phyloP scores from a whole-genome alignment of 73 alveolate genomes.

The Tetrahymena borealis region DNA sequence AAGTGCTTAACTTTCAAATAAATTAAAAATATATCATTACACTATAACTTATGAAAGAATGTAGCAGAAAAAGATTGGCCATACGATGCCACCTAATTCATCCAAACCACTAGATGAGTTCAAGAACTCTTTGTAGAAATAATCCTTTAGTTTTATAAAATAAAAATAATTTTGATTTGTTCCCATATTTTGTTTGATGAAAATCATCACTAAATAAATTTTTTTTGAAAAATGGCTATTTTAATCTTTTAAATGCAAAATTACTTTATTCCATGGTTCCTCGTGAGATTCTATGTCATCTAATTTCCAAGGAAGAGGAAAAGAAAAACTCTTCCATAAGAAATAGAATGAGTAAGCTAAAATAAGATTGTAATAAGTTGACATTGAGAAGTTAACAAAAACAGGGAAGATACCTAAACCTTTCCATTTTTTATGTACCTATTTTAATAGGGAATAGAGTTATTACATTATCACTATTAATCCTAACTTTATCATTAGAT shows the following conservation, averaged over 20 bases:
- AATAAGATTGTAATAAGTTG: conserved; percentile 8
- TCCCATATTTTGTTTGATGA: not conserved
- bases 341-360: conserved; percentile 51
- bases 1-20: not conserved
- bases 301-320: conserved; percentile 53
- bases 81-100: conserved; percentile 21
- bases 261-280: conserved; percentile 1
- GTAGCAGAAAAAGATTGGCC: conserved; percentile 22
- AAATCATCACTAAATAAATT: not conserved
- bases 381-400: not conserved
- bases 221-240: not conserved
- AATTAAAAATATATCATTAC: not conserved
- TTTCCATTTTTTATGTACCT: not conserved
- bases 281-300: not conserved
- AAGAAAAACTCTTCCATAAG: conserved; percentile 38
- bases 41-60: not conserved
- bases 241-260: not conserved
- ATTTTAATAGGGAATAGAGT: not conserved
- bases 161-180: not conserved
- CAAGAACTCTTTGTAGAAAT: conserved; percentile 14
- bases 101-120: conserved; percentile 3
- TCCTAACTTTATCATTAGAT: not conserved
- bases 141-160: not conserved
- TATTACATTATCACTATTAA: not conserved
- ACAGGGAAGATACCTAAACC: conserved; percentile 1